These are phyloP conservation scores for Colletotrichum sp. DNA, from an alignment of 2,329 filamentous ascomycete genomes.

Conservation along the genomic window DNA sequence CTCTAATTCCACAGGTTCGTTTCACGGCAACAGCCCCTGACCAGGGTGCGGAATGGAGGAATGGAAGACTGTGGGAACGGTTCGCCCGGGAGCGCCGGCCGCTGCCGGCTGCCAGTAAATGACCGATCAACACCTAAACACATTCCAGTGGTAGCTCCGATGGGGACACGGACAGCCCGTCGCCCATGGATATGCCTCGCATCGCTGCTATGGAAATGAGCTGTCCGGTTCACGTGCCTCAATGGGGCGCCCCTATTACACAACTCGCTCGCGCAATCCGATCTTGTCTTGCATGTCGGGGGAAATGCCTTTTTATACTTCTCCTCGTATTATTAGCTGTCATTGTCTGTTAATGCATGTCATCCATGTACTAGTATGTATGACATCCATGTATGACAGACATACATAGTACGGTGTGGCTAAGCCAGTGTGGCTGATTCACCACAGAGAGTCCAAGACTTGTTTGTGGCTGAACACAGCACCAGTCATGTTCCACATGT, in stretches of 20 bases:
- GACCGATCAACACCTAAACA: not conserved
- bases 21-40: slow-evolving; percentile 9
- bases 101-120: not conserved
- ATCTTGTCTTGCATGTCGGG: not conserved
- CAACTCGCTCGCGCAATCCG: not conserved
- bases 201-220: not conserved
- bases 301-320: not conserved
- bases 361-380: not conserved
- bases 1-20: not conserved
- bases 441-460: not conserved
- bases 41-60: not conserved
- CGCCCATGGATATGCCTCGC: not conserved
- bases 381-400: not conserved
- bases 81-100: not conserved
- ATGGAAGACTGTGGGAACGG: not conserved
- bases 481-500: not conserved
- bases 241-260: not conserved
- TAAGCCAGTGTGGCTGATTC: not conserved
- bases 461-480: not conserved
- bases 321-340: not conserved
- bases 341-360: not conserved
- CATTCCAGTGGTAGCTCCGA: not conserved
- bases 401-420: not conserved
- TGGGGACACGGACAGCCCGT: not conserved
- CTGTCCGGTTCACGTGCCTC: not conserved